These are phyloP conservation scores for Kokia cookei DNA, from an alignment of 441 rosid genomes.

Conservation along the genomic window DNA sequence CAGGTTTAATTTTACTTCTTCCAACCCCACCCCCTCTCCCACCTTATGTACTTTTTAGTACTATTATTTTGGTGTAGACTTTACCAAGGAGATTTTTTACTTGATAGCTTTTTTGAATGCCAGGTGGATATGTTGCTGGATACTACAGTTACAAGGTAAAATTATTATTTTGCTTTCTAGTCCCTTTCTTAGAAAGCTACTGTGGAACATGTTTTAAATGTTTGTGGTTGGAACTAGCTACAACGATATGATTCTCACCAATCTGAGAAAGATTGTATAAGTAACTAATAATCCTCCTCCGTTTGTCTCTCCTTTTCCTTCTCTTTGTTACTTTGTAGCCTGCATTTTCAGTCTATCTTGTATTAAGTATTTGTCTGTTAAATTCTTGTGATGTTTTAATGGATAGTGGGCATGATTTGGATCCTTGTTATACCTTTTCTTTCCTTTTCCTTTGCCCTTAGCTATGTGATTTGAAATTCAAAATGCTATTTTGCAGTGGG, in stretches of 20 bases:
- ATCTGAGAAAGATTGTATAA: background rate
- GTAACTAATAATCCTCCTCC: background rate
- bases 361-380: background rate
- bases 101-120: slow-evolving; percentile 14
- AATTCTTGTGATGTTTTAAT: background rate
- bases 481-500: slow-evolving; percentile 69
- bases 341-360: background rate
- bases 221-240: background rate
- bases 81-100: background rate
- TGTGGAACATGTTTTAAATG: background rate
- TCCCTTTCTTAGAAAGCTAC: background rate
- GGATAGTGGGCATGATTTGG: background rate
- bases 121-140: slow-evolving; percentile 96
- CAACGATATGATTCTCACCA: background rate
- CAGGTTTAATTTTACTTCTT: slow-evolving; percentile 35
- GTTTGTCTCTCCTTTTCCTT: background rate
- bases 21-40: background rate
- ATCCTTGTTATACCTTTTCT: background rate
- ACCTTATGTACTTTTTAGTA: background rate
- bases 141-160: slow-evolving; percentile 92
- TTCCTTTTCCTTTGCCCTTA: background rate
- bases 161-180: background rate
- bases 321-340: background rate
- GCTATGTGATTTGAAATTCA: slow-evolving; percentile 13
- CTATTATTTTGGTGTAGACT: background rate